These are phyloP conservation scores for Plectosphaerella cucumerina DNA, from an alignment of 2,329 filamentous ascomycete genomes.

Conservation along the genomic window DNA sequence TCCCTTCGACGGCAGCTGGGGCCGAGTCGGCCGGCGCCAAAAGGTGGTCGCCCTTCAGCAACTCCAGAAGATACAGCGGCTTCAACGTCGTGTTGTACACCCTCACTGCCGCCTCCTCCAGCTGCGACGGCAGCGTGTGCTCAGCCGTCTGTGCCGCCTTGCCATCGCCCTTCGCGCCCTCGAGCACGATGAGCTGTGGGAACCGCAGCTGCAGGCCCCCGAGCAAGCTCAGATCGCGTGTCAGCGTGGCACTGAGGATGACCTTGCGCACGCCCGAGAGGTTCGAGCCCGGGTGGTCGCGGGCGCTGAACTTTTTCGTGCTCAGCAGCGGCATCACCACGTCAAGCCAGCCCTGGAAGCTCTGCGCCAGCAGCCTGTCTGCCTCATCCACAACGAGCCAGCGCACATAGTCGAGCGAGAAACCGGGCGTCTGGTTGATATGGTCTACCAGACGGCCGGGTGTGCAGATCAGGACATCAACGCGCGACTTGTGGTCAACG, in stretches of 20 bases:
- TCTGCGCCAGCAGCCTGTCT: conserved; percentile 85
- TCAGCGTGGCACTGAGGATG: conserved; percentile 89
- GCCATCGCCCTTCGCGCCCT: conserved; percentile 38
- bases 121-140: conserved; percentile 54
- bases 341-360: conserved; percentile 86
- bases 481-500: conserved; percentile 61
- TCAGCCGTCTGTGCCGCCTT: conserved; percentile 38
- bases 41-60: conserved; percentile 59
- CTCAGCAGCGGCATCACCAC: conserved; percentile 62
- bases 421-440: conserved; percentile 76
- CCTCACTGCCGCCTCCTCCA: conserved; percentile 64
- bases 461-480: conserved; percentile 87
- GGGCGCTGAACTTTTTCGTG: conserved; percentile 40
- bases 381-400: conserved; percentile 95
- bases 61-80: conserved; percentile 78
- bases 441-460: conserved; percentile 91
- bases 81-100: conserved; percentile 68
- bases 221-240: conserved; percentile 76
- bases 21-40: conserved; percentile 13
- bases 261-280: conserved; percentile 67
- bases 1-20: conserved; percentile 8
- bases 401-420: conserved; percentile 70
- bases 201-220: conserved; percentile 67
- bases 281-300: conserved; percentile 50
- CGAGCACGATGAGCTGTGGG: conserved; percentile 73